A percentile compares a stretch with the other conserved stretches of the same genome.
phyloP scores from a whole-genome alignment of 805 yeast species.

The Myxozyma kluyveri region DNA sequence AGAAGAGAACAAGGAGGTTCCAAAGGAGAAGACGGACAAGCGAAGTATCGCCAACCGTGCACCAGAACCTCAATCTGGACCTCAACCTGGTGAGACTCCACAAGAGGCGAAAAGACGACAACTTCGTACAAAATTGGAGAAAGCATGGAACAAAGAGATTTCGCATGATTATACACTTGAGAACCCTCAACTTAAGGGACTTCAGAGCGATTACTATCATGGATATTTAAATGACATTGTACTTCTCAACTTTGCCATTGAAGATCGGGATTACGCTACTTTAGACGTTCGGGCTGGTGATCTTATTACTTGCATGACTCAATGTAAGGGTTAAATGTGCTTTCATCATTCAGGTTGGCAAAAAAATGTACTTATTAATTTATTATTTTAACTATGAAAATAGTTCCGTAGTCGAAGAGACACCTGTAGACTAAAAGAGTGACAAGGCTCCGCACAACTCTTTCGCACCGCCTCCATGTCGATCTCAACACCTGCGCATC shows the following conservation, averaged over 20 bases:
- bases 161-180: slow-evolving; percentile 4
- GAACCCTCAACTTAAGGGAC: slow-evolving; percentile 19
- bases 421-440: too few species aligned
- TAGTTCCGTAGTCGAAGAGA: too few species aligned
- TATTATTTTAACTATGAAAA: too few species aligned
- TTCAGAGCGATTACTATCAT: slow-evolving; percentile 26
- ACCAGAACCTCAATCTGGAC: too few species aligned
- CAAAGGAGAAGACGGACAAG: slow-evolving; percentile 18
- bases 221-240: slow-evolving; percentile 28
- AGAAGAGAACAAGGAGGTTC: background rate
- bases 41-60: slow-evolving; percentile 3
- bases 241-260: slow-evolving; percentile 25
- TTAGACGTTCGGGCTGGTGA: slow-evolving; percentile 26
- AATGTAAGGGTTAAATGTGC: slow-evolving; percentile 11
- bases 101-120: slow-evolving; percentile 11
- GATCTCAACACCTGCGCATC: too few species aligned
- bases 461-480: too few species aligned
- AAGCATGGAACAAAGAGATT: background rate
- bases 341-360: too few species aligned
- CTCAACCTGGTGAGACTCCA: too few species aligned
- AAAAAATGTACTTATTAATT: too few species aligned
- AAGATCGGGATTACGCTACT: slow-evolving; percentile 25
- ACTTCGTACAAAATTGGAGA: slow-evolving; percentile 5
- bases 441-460: too few species aligned
- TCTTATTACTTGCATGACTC: slow-evolving; percentile 19